A percentile compares a stretch with the other conserved stretches of the same genome.
Evolutionary conservation across 129 eudicot species (phyloP).

Genomic region (Lactuca saligna): DNA sequence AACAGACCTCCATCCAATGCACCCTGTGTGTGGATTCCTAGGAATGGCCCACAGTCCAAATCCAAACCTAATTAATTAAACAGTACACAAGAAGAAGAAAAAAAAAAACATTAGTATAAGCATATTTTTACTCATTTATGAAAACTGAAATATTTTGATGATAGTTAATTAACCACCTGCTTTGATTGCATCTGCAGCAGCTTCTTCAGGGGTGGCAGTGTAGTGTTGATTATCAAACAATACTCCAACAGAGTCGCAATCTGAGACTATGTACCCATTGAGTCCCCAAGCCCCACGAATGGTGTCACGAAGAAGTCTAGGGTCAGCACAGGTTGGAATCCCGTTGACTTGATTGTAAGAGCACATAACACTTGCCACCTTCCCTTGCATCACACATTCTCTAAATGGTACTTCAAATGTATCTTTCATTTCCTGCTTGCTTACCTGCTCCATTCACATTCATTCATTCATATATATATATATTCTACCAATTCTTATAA

Average conservation of each 20-base stretch:
- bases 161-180: slow-evolving; percentile 45
- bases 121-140: too few species aligned
- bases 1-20: slow-evolving; percentile 61
- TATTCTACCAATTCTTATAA: too few species aligned
- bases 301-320: slow-evolving; percentile 70
- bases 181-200: slow-evolving; percentile 85
- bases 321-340: slow-evolving; percentile 88
- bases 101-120: too few species aligned
- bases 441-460: slow-evolving; percentile 48
- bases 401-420: slow-evolving; percentile 83
- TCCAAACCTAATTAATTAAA: slow-evolving; percentile 55
- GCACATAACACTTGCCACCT: slow-evolving; percentile 92
- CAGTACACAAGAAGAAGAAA: not conserved
- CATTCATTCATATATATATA: not conserved
- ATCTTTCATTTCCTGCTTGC: slow-evolving; percentile 80
- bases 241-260: slow-evolving; percentile 88
- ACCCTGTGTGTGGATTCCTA: slow-evolving; percentile 58
- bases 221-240: slow-evolving; percentile 74
- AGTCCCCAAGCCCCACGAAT: slow-evolving; percentile 77
- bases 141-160: too few species aligned
- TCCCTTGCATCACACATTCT: slow-evolving; percentile 74
- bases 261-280: slow-evolving; percentile 87
- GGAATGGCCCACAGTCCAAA: slow-evolving; percentile 90
- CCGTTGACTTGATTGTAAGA: slow-evolving; percentile 96
- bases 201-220: slow-evolving; percentile 84